A percentile compares a stretch with the other conserved stretches of the same genome.
Conservation (phyloP, 768 basidiomycete genomes). For the Gyrodon lividus region DNA sequence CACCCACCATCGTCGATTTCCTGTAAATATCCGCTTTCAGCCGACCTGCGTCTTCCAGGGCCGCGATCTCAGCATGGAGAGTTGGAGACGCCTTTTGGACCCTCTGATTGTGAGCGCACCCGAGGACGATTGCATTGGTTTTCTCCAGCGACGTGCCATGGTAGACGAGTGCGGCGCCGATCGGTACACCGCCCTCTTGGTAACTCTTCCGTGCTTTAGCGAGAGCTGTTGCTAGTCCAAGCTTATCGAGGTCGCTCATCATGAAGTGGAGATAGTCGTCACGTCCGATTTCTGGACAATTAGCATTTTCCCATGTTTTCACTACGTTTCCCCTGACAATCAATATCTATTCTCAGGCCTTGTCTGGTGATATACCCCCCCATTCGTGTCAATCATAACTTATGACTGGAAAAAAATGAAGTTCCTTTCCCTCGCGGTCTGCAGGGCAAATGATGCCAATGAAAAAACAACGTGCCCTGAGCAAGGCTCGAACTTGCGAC, state of each 20-base stretch:
- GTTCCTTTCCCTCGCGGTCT: too few species aligned
- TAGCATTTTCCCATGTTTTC: too few species aligned
- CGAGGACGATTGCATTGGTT: slow-evolving; percentile 31
- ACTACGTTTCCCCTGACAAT: too few species aligned
- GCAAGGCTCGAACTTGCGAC: slow-evolving; percentile 63
- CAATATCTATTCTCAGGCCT: too few species aligned
- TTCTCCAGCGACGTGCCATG: slow-evolving; percentile 16
- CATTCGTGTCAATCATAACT: too few species aligned
- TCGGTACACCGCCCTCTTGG: slow-evolving; percentile 59
- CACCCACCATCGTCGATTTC: slow-evolving; percentile 47
- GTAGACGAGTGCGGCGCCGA: slow-evolving; percentile 51
- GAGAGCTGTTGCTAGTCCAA: slow-evolving; percentile 34
- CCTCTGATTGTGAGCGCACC: slow-evolving; percentile 44
- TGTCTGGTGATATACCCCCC: too few species aligned
- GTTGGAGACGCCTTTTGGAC: slow-evolving; percentile 44
- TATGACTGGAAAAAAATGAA: too few species aligned
- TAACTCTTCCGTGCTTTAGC: slow-evolving; percentile 47
- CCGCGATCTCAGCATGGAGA: slow-evolving; percentile 48
- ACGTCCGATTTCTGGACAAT: too few species aligned
- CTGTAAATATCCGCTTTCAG: slow-evolving; percentile 44
- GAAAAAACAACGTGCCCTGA: slow-evolving; percentile 40
- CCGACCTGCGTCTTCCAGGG: slow-evolving; percentile 54
- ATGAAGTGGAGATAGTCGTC: neutral
- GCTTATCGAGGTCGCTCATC: slow-evolving; percentile 23
- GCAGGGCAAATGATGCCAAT: neutral